These are phyloP conservation scores for Acanthamoeba lenticulata DNA, from an alignment of 208 protist species.

Conservation along the genomic window DNA sequence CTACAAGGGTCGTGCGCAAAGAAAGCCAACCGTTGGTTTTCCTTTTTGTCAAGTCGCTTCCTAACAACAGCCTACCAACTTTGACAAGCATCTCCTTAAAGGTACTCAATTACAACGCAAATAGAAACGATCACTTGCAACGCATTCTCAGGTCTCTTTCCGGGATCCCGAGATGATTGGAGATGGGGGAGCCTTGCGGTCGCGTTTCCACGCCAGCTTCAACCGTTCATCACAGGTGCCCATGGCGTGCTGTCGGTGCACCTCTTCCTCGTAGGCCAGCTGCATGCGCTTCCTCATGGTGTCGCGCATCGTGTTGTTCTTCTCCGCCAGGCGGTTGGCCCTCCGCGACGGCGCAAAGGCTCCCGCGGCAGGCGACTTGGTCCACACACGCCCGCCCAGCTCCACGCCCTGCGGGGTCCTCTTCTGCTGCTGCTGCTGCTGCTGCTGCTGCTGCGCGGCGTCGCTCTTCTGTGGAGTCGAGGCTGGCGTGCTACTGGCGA, in stretches of 20 bases:
- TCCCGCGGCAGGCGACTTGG: background rate
- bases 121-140: no score
- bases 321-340: conserved; percentile 1
- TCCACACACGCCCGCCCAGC: conserved; percentile 2
- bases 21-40: no score
- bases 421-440: background rate
- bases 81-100: no score
- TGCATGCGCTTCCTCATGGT: background rate
- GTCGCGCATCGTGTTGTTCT: conserved; percentile 29
- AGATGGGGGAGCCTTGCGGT: background rate
- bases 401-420: background rate
- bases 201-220: background rate
- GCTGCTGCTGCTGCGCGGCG: background rate
- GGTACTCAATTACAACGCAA: no score
- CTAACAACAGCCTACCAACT: no score
- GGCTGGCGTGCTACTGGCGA: background rate
- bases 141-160: no score
- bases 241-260: background rate
- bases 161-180: no score
- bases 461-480: background rate
- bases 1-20: no score
- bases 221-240: background rate
- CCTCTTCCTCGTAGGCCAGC: conserved; percentile 24
- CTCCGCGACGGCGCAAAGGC: background rate
- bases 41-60: no score